phyloP scores from a whole-genome alignment of 805 yeast genomes.

The Candida cerambycidarum region DNA sequence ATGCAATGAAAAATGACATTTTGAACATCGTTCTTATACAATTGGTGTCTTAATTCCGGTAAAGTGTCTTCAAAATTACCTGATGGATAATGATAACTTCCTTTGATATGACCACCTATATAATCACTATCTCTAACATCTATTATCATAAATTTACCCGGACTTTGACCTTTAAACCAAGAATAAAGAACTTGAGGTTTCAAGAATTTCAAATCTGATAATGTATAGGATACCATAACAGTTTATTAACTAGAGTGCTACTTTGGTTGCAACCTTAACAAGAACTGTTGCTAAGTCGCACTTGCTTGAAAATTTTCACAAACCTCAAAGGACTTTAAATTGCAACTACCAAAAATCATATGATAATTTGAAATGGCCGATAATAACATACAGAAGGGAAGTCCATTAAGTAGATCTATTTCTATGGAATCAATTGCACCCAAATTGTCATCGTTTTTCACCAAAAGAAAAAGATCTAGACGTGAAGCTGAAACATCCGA shows the following conservation, averaged over 20 bases:
- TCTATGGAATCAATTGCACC: conserved; percentile 44
- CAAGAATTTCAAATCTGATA: conserved; percentile 47
- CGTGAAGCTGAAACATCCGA: conserved; percentile 13
- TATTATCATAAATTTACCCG: conserved; percentile 52
- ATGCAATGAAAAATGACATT: conserved; percentile 89
- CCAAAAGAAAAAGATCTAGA: conserved; percentile 24
- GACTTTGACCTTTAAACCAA: conserved; percentile 46
- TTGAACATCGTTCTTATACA: conserved; percentile 31
- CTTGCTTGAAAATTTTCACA: conserved; percentile 6
- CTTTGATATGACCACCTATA: conserved; percentile 71
- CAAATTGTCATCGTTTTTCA: conserved; percentile 31
- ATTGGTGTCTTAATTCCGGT: conserved; percentile 36
- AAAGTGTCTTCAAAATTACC: conserved; percentile 38
- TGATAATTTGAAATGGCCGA: too few relatives aligned
- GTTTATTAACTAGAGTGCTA: too few relatives aligned
- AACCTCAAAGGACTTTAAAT: neutral
- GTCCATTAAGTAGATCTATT: conserved; percentile 31
- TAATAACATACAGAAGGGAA: neutral
- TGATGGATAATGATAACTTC: conserved; percentile 58
- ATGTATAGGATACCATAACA: conserved; percentile 20
- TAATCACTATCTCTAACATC: conserved; percentile 87
- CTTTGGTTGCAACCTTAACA: too few relatives aligned
- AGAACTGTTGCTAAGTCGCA: conserved; percentile 9
- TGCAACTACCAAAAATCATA: too few relatives aligned
- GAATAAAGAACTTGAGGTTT: conserved; percentile 44